Percentiles rank a stretch among this genome's conserved stretches.
phyloP scores from a whole-genome alignment of 495 filamentous ascomycete genomes.

The Xylaria castorea region DNA sequence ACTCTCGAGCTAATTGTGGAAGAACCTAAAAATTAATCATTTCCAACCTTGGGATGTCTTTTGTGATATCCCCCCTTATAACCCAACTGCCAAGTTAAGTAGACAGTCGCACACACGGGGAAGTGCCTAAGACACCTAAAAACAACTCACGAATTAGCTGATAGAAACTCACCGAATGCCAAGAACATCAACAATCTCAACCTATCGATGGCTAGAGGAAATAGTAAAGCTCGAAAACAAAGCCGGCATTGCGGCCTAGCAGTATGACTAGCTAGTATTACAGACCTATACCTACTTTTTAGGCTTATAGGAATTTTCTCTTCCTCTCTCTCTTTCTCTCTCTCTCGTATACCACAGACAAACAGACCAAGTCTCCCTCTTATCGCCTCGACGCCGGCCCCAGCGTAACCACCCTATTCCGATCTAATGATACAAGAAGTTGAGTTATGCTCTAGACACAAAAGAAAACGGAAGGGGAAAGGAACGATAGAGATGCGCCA shows the following conservation, averaged over 20 bases:
- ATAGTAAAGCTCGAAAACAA: neutral
- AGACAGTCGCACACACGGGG: neutral
- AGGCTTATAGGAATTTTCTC: neutral
- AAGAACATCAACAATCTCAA: neutral
- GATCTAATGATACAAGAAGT: slow-evolving; percentile 11
- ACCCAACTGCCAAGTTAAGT: neutral
- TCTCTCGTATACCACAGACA: neutral
- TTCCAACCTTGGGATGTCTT: neutral
- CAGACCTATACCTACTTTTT: neutral
- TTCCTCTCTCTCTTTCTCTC: neutral
- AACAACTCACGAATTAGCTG: neutral
- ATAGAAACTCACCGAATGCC: too few relatives aligned
- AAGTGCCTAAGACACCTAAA: neutral
- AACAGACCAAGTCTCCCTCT: neutral
- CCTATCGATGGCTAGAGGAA: too few relatives aligned
- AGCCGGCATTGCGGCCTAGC: neutral
- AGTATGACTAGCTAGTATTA: slow-evolving; percentile 17
- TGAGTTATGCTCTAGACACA: slow-evolving; percentile 13
- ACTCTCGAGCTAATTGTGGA: neutral
- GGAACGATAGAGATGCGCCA: neutral
- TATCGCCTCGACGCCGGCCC: neutral
- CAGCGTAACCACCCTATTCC: neutral
- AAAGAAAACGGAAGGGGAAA: slow-evolving; percentile 5
- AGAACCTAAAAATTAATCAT: neutral
- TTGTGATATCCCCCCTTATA: neutral